Percentiles rank a stretch among this genome's conserved stretches.
Evolutionary conservation across 2,329 filamentous ascomycete genomes (phyloP).

Genomic region (Penicillium freii): DNA sequence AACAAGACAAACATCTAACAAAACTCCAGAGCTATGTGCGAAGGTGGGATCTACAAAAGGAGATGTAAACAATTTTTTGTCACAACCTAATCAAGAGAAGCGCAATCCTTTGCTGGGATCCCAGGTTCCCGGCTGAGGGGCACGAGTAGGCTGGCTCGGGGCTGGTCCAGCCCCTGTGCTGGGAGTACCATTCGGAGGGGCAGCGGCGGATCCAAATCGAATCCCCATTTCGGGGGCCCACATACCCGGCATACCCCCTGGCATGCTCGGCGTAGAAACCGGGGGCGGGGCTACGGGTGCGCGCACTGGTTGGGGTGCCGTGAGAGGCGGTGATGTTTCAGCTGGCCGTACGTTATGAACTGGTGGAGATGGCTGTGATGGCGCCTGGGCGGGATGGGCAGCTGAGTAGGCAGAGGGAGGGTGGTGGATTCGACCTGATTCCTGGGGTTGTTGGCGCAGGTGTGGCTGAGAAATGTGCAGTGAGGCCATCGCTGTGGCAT

Average conservation of each 20-base stretch:
- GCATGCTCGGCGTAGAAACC: slow-evolving; percentile 43
- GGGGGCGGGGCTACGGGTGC: slow-evolving; percentile 51
- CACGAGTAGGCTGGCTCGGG: slow-evolving; percentile 13
- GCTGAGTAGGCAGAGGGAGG: slow-evolving; percentile 37
- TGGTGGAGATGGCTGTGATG: slow-evolving; percentile 45
- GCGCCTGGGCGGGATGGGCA: slow-evolving; percentile 36
- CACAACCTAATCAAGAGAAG: slow-evolving; percentile 44
- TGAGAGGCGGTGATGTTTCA: slow-evolving; percentile 38
- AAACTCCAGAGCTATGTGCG: slow-evolving; percentile 4
- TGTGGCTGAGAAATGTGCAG: slow-evolving; percentile 49
- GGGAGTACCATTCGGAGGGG: slow-evolving; percentile 30
- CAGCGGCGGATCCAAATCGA: slow-evolving; percentile 59
- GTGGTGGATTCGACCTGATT: slow-evolving; percentile 24
- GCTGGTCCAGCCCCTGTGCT: slow-evolving; percentile 23
- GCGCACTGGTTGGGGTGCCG: slow-evolving; percentile 49
- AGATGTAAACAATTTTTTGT: background rate
- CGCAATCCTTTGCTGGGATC: slow-evolving; percentile 59
- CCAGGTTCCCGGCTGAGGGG: slow-evolving; percentile 50
- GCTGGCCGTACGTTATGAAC: slow-evolving; percentile 41
- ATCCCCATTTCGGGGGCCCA: slow-evolving; percentile 84
- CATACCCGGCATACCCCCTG: slow-evolving; percentile 52
- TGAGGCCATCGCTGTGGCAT: slow-evolving; percentile 55
- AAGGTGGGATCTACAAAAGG: background rate
- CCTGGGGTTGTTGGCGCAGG: slow-evolving; percentile 32
- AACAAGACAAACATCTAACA: background rate